A percentile compares a stretch with the other conserved stretches of the same genome.
Evolutionary conservation across 164 flowering plant species (phyloP).

Genomic region (Protea cynaroides): DNA sequence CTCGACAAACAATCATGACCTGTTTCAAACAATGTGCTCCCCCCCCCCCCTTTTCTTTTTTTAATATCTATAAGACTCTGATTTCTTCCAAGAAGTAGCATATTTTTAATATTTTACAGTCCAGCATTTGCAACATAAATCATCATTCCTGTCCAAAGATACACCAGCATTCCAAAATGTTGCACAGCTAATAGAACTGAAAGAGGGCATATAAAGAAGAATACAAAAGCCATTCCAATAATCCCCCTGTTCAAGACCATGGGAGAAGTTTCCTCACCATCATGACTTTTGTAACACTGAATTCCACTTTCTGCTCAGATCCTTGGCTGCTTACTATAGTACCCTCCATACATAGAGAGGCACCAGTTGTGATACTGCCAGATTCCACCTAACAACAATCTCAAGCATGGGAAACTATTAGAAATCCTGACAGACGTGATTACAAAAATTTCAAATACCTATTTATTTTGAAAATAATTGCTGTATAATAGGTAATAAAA

Average conservation of each 20-base stretch:
- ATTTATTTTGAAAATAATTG: too few species aligned
- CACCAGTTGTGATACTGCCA: slow-evolving; percentile 75
- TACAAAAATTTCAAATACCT: too few species aligned
- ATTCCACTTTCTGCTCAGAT: slow-evolving; percentile 83
- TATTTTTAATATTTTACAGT: neutral
- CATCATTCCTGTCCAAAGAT: neutral
- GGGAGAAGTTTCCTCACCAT: slow-evolving; percentile 31
- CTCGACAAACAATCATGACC: too few species aligned
- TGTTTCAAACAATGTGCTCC: neutral
- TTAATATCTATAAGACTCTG: too few species aligned
- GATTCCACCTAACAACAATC: slow-evolving; percentile 55
- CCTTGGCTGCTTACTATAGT: slow-evolving; percentile 74
- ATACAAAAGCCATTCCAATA: neutral
- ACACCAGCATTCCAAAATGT: neutral
- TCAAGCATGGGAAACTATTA: neutral
- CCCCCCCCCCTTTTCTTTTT: too few species aligned
- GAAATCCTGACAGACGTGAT: too few species aligned
- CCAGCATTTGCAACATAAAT: neutral
- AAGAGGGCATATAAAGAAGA: neutral
- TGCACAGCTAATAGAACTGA: neutral
- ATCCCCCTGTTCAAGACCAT: neutral
- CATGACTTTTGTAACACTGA: slow-evolving; percentile 57
- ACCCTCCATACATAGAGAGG: slow-evolving; percentile 78
- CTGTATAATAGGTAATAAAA: too few species aligned
- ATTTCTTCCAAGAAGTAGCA: too few species aligned